These are phyloP conservation scores for Marasmius sp. DNA, from an alignment of 1,284 basidiomycete species.

Conservation along the genomic window DNA sequence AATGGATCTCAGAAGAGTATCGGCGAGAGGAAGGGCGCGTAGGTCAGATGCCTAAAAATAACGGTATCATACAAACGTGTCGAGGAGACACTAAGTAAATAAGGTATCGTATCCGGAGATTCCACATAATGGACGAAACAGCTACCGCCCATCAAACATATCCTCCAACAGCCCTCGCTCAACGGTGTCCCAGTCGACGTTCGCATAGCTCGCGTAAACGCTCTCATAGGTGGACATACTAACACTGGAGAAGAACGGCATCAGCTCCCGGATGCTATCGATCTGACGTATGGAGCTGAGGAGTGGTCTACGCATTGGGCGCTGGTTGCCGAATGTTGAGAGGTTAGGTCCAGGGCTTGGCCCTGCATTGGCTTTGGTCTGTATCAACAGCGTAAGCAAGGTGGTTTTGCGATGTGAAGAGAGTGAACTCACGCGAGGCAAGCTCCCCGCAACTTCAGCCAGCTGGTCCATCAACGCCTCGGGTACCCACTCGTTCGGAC, in stretches of 20 bases:
- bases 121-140: neutral
- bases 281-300: slow-evolving; percentile 69
- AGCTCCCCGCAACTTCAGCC: slow-evolving; percentile 74
- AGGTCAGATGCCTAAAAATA: too few species aligned
- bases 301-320: slow-evolving; percentile 70
- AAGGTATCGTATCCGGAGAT: too few species aligned
- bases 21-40: too few species aligned
- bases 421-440: slow-evolving; percentile 47
- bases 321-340: slow-evolving; percentile 31
- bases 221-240: slow-evolving; percentile 90
- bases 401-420: neutral
- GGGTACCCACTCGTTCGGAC: slow-evolving; percentile 79
- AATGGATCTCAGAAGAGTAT: too few species aligned
- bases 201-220: slow-evolving; percentile 77
- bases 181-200: slow-evolving; percentile 85
- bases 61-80: too few species aligned
- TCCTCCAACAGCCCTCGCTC: slow-evolving; percentile 80
- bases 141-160: slow-evolving; percentile 77
- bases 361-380: slow-evolving; percentile 4
- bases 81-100: too few species aligned
- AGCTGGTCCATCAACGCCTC: slow-evolving; percentile 91
- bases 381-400: neutral
- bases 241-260: slow-evolving; percentile 85
- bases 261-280: slow-evolving; percentile 78
- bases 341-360: slow-evolving; percentile 23